Base-by-base conservation (phyloP, 305 asterid species). In the Petunia hybrid region DNA sequence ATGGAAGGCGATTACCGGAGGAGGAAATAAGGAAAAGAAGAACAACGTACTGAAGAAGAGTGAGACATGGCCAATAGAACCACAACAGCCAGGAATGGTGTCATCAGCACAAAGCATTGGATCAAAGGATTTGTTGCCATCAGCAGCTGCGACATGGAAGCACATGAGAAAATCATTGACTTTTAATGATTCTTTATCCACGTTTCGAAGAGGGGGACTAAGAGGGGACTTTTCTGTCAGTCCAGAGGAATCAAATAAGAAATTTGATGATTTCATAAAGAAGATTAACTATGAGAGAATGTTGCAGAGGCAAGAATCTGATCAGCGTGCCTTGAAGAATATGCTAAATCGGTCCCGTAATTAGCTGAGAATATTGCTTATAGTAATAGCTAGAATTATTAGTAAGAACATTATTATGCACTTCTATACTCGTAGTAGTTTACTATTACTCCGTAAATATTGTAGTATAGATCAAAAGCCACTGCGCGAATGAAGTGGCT, bases 261-360 rank as follows among this genome's bases (percentile, higher is more conserved):
- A 66, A 66, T 77, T 81, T 55, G 91, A 88, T 53, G 81, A 82
- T 46, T 84, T 84, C 80, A 88, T 88, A 36, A 61, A 69, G 13
- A 86, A 81, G 4, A 62, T 78, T 60, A 86, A 82, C 53, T 74
- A 75, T n/a, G 86, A 86, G 2, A 78, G 77, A 61, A 31, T 81
- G 82, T 70, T 88, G 38, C 88, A 88, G 46, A 84, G 91, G 65
- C 87, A 86, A 59, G 91, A 88, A 64, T 88, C 91, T 1, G 68
- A 83, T 40, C 88, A 81, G 65, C 87, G 86, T 62, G 81, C 81
- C 81, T 40, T 81, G 8, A 46, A 57, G 8, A 39, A 8, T 77
- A 60, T 14, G 78, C 35, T 61, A 12, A 45, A 61, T 38, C 80
- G 60, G 5, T 59, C 43, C 10, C 71, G 40, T n/a, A n/a, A n/a